Conservation (phyloP, 2,329 filamentous ascomycete genomes). For the Venturia pyrina region DNA sequence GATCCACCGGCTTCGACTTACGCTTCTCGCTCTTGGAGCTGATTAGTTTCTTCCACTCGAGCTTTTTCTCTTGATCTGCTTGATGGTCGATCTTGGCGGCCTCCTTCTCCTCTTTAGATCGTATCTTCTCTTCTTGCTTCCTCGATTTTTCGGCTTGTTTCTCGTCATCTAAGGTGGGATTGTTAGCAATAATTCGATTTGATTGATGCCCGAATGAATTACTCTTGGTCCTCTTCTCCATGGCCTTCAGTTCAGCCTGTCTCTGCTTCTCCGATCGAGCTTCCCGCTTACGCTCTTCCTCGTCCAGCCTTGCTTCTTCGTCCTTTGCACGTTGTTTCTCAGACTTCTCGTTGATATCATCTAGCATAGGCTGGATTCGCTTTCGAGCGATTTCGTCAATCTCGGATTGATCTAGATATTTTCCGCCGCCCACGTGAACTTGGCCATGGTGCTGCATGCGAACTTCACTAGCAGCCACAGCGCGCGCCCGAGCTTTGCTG, state of each 20-base stretch:
- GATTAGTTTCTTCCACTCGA: constrained; percentile 3
- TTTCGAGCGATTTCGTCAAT: constrained; percentile 70
- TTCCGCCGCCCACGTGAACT: constrained; percentile 68
- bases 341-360: constrained; percentile 74
- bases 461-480: constrained; percentile 52
- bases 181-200: background rate
- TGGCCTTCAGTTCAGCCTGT: constrained; percentile 34
- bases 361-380: constrained; percentile 70
- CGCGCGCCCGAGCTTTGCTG: constrained; percentile 59
- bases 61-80: constrained; percentile 30
- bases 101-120: constrained; percentile 24
- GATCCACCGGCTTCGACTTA: background rate
- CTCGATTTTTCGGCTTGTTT: constrained; percentile 38
- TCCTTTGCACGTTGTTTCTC: constrained; percentile 61
- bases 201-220: constrained; percentile 22
- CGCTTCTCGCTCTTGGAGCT: constrained; percentile 1
- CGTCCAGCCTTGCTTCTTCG: constrained; percentile 51
- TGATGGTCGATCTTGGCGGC: constrained; percentile 28
- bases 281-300: constrained; percentile 54
- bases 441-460: constrained; percentile 48
- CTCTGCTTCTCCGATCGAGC: constrained; percentile 46
- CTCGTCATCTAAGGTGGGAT: constrained; percentile 40
- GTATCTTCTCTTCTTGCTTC: constrained; percentile 35
- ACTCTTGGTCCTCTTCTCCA: constrained; percentile 47
- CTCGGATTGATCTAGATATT: constrained; percentile 65